Base-by-base conservation (phyloP, 1,139 yeast genomes). In the Lodderomyces orthopsilosis region DNA sequence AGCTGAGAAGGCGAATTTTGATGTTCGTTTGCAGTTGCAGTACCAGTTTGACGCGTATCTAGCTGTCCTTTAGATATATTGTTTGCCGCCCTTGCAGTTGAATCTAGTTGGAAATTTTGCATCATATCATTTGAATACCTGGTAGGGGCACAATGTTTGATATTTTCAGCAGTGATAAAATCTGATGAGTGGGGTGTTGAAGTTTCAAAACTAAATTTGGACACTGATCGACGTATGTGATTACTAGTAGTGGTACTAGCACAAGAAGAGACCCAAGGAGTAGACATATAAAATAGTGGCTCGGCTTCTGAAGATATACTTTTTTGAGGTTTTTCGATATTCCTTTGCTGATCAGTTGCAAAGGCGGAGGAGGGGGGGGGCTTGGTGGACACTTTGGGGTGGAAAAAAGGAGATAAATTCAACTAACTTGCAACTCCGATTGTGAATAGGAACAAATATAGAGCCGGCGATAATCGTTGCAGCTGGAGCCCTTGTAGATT, bases 161-260 rank as follows among this genome's bases (percentile, higher is more conserved):
- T 21, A 21, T 23, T 35, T 35, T 35, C 27, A n/a, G 28, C 19
- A 24, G 27, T 23, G 28, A 35, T 21, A 10, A 35, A 35, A 35
- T 35, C 27, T 8, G 37, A 35, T 12, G 26, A 28, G 27, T 22
- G 26, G 3, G 15, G 9, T 14, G 37, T 22, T 22, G 37, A 35
- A 22, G 26, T 22, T 35, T 35, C 37, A 35, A 35, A 35, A 35
- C 37, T 35, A 21, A 35, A 35, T 13, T 35, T 30, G 19, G 34
- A 30, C 7, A 30, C 34, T 15, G 34, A 15, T 10, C 34, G 18
- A 30, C 15, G 34, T 15, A 30, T n/a, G 12, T 30, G 34, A 4
- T 14, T 15, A 30, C 19, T 13, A 30, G 34, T 30, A 9, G 34
- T 30, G 12, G 19, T 30, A 30, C 12, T 15, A 30, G 34, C 34